A percentile compares a stretch with the other conserved stretches of the same genome.
Conservation (phyloP, 306 rosid genomes). For the Myrica gale region DNA sequence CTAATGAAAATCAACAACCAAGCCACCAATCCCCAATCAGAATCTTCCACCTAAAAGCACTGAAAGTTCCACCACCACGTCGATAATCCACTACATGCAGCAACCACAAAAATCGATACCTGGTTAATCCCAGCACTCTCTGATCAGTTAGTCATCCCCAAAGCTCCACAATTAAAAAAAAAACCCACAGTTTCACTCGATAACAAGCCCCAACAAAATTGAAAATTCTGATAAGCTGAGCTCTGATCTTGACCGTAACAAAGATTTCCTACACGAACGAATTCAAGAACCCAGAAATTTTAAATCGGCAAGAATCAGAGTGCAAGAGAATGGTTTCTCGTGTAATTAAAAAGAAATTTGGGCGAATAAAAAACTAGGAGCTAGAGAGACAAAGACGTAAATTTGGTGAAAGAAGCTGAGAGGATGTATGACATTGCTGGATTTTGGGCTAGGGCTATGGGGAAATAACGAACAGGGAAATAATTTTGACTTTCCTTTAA, state of each 20-base stretch:
- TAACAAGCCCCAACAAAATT: background rate
- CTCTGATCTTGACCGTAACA: conserved; percentile 29
- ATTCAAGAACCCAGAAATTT: conserved; percentile 1
- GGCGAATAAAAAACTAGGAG: background rate
- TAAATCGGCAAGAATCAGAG: background rate
- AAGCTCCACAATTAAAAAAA: conserved; percentile 44
- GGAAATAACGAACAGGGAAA: too few relatives aligned
- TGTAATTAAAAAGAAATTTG: conserved; percentile 1
- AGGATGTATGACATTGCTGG: conserved; percentile 32
- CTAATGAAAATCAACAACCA: background rate
- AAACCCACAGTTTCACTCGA: conserved; percentile 19
- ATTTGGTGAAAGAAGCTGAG: background rate
- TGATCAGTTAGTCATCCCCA: conserved; percentile 36
- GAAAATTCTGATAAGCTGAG: background rate
- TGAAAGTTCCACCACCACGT: conserved; percentile 26
- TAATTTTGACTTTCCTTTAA: too few relatives aligned
- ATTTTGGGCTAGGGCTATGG: conserved; percentile 20
- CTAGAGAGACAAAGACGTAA: conserved; percentile 13
- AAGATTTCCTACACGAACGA: conserved; percentile 3
- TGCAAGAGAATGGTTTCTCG: background rate
- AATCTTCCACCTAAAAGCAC: conserved; percentile 19
- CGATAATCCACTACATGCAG: conserved; percentile 26
- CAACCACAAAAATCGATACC: conserved; percentile 26
- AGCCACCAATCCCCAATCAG: conserved; percentile 19
- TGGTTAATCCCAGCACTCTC: conserved; percentile 24